Evolutionary conservation across 1,139 yeast genomes (phyloP).

Genomic region (Blastobotrys elegans): DNA sequence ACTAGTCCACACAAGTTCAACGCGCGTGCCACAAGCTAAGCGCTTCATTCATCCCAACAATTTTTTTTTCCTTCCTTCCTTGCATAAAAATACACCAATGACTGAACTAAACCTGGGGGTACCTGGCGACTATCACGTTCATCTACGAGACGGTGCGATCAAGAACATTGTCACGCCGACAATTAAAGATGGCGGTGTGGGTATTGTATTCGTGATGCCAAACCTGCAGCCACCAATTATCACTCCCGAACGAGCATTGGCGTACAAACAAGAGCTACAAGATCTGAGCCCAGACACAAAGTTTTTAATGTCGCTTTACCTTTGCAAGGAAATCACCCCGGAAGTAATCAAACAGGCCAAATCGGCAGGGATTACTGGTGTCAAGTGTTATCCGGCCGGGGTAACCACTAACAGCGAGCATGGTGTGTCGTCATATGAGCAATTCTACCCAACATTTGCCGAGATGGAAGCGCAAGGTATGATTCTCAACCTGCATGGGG

Average conservation of each 20-base stretch:
- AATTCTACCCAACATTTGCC: conserved; percentile 81
- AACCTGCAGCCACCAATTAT: conserved; percentile 90
- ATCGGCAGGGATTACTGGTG: conserved; percentile 60
- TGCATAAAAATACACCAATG: conserved; percentile 1
- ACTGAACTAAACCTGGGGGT: conserved; percentile 53
- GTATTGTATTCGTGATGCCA: conserved; percentile 94
- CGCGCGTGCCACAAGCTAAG: no score
- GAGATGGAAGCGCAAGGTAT: conserved; percentile 77
- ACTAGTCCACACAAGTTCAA: no score
- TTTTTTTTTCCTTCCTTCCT: neutral
- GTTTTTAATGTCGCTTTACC: conserved; percentile 84
- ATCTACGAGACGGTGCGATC: conserved; percentile 89
- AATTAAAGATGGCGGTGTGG: conserved; percentile 81
- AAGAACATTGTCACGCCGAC: conserved; percentile 90
- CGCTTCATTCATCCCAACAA: neutral
- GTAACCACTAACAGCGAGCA: conserved; percentile 93
- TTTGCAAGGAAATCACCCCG: conserved; percentile 75
- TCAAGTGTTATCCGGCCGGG: conserved; percentile 97
- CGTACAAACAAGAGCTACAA: conserved; percentile 62
- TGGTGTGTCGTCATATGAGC: conserved; percentile 87
- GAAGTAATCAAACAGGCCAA: conserved; percentile 79
- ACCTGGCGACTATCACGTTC: conserved; percentile 96
- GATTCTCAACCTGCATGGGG: conserved; percentile 90
- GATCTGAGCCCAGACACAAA: conserved; percentile 76
- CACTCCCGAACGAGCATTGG: conserved; percentile 65